These are phyloP conservation scores for Coffea canephora DNA, from an alignment of 257 asterid genomes.

Conservation along the genomic window DNA sequence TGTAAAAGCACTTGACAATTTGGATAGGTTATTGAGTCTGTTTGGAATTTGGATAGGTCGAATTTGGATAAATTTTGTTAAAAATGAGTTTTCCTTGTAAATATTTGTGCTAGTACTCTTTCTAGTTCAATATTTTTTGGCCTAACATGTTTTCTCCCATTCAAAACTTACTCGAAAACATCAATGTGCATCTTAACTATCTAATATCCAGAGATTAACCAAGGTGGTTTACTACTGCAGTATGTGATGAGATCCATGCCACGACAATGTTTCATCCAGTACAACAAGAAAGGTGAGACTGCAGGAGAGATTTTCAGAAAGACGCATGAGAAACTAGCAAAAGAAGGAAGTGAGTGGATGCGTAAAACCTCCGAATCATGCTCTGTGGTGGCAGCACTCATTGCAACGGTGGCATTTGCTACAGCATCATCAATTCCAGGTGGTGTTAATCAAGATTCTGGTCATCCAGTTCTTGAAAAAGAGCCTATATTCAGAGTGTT, in stretches of 20 bases:
- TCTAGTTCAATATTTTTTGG: no score
- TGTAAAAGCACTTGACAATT: no score
- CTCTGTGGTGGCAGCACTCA: constrained; percentile 58
- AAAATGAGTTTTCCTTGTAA: no score
- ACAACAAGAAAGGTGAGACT: constrained; percentile 40
- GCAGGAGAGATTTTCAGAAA: constrained; percentile 34
- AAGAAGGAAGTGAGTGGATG: constrained; percentile 48
- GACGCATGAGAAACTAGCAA: constrained; percentile 31
- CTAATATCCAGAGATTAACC: constrained; percentile 1
- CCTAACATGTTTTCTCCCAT: neutral
- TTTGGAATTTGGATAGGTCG: no score
- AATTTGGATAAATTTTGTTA: no score
- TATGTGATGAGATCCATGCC: constrained; percentile 44
- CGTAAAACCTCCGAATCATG: constrained; percentile 64
- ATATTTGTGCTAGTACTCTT: no score
- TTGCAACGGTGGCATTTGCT: constrained; percentile 64
- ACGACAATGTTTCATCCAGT: constrained; percentile 21
- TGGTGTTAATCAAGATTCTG: constrained; percentile 32
- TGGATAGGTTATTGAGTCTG: no score
- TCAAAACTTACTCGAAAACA: neutral
- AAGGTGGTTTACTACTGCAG: constrained; percentile 30
- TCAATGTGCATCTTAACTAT: neutral
- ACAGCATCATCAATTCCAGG: constrained; percentile 61
- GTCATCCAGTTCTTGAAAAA: constrained; percentile 35
- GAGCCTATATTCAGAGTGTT: constrained; percentile 35